A percentile compares a stretch with the other conserved stretches of the same genome.
Evolutionary conservation across 1,284 basidiomycete species (phyloP).

Genomic region (Entoloma clypeatum): DNA sequence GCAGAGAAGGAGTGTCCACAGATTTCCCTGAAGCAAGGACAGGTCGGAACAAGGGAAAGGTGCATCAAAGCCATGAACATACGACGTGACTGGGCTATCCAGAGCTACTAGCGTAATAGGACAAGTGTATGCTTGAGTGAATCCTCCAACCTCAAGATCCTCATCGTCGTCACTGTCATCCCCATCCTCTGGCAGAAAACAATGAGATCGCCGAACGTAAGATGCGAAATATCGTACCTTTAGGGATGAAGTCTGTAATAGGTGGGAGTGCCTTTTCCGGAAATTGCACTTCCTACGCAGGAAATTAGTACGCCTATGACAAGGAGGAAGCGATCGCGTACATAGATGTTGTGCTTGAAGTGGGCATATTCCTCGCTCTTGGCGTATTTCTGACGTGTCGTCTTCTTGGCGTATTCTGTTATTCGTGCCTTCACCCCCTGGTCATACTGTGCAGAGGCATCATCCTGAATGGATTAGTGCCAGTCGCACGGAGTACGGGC

Average conservation of each 20-base stretch:
- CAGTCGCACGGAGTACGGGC: neutral
- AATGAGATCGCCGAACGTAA: constrained; percentile 7
- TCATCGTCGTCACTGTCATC: constrained; percentile 77
- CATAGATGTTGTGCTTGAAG: constrained; percentile 70
- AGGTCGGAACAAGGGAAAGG: constrained; percentile 10
- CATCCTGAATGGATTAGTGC: constrained; percentile 33
- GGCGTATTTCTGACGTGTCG: constrained; percentile 71
- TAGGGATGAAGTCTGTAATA: constrained; percentile 65
- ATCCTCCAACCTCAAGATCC: constrained; percentile 78
- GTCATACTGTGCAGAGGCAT: constrained; percentile 46
- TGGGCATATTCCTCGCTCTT: constrained; percentile 56
- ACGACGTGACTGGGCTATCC: constrained; percentile 74
- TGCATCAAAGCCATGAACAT: constrained; percentile 25
- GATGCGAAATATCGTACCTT: constrained; percentile 43
- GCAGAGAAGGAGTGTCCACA: constrained; percentile 75
- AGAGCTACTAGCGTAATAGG: constrained; percentile 67
- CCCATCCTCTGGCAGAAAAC: constrained; percentile 53
- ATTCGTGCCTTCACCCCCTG: constrained; percentile 37
- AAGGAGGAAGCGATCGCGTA: constrained; percentile 33
- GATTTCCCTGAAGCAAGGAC: constrained; percentile 38
- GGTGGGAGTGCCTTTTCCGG: constrained; percentile 71
- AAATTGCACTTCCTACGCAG: constrained; percentile 62
- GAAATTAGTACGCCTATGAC: constrained; percentile 1
- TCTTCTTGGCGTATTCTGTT: constrained; percentile 53
- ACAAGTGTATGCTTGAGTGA: constrained; percentile 78